These are phyloP conservation scores for Colletotrichum sp. DNA, from an alignment of 2,329 filamentous ascomycete species.

Conservation along the genomic window DNA sequence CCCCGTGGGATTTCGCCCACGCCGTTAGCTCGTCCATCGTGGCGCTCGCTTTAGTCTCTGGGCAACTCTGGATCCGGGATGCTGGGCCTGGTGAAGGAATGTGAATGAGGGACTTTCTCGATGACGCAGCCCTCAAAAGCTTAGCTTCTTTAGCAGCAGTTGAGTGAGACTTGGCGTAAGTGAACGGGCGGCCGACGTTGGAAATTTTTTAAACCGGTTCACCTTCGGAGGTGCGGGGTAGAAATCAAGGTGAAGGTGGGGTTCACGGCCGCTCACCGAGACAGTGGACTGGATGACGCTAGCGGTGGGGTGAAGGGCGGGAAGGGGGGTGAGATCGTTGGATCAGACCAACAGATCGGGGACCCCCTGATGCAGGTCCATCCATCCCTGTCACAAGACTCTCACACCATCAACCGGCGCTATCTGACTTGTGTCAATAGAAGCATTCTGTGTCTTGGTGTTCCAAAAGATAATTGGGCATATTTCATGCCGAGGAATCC, in stretches of 20 bases:
- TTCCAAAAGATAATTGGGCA: not conserved
- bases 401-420: not conserved
- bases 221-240: constrained; percentile 6
- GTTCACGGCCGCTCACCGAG: not conserved
- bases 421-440: not conserved
- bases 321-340: not conserved
- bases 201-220: not conserved
- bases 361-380: not conserved
- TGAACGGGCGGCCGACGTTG: not conserved
- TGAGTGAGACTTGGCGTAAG: not conserved
- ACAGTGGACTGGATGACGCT: not conserved
- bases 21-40: constrained; percentile 38
- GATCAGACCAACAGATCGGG: not conserved
- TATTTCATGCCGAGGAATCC: not conserved
- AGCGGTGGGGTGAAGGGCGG: not conserved
- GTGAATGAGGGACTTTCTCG: not conserved
- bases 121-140: not conserved
- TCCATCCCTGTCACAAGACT: not conserved
- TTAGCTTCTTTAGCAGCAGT: not conserved
- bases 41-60: not conserved
- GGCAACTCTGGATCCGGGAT: not conserved
- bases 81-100: not conserved
- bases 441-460: not conserved
- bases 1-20: constrained; percentile 55
- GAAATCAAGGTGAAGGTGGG: constrained; percentile 7